Conservation (phyloP, 805 yeast genomes). For the Candida boidinii region DNA sequence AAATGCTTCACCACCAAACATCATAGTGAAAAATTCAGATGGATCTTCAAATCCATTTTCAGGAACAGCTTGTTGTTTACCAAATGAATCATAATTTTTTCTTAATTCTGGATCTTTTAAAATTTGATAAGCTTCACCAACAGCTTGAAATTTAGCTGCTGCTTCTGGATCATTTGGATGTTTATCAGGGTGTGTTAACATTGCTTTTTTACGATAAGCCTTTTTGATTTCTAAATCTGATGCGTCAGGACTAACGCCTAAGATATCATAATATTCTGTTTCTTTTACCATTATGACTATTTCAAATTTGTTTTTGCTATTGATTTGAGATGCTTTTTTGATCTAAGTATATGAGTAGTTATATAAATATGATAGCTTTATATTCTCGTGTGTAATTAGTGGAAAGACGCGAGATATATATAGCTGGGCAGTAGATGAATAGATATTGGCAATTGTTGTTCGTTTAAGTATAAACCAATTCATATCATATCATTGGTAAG, state of each 20-base stretch:
- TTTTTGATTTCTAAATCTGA: slow-evolving; percentile 63
- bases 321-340: no score
- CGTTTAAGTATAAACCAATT: no score
- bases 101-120: slow-evolving; percentile 57
- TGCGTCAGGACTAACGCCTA: slow-evolving; percentile 52
- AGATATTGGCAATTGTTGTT: no score
- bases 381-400: no score
- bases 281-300: slow-evolving; percentile 72
- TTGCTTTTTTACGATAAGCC: slow-evolving; percentile 71
- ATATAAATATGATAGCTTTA: no score
- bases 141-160: slow-evolving; percentile 58
- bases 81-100: slow-evolving; percentile 63
- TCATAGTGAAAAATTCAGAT: slow-evolving; percentile 57
- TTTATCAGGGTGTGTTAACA: slow-evolving; percentile 74
- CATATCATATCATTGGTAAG: no score
- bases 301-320: no score
- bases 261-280: slow-evolving; percentile 60
- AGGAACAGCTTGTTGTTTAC: slow-evolving; percentile 65
- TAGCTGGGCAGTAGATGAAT: no score
- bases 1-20: slow-evolving; percentile 89
- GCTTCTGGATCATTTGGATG: slow-evolving; percentile 72
- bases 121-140: slow-evolving; percentile 69
- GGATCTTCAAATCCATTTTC: slow-evolving; percentile 72
- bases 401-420: no score
- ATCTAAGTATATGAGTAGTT: no score